phyloP scores from a whole-genome alignment of 805 yeast species.

The Cyberlindnera americana region DNA sequence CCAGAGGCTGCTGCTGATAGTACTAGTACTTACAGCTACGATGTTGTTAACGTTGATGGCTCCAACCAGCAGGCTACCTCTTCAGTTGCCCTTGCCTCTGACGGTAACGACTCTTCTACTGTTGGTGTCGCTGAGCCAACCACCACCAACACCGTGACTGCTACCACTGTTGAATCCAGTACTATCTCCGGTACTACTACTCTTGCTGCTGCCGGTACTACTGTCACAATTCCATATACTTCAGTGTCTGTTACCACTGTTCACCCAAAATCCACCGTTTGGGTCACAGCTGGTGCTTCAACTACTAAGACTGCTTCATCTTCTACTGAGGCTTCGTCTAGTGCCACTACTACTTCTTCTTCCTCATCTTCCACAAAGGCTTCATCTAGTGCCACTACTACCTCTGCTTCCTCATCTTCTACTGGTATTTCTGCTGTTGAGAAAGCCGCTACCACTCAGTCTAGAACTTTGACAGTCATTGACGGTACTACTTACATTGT shows the following conservation, averaged over 20 bases:
- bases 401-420: conserved; percentile 6
- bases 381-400: conserved; percentile 7
- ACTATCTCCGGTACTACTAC: conserved; percentile 19
- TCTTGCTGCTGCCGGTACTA: conserved; percentile 5
- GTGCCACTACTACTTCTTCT: conserved; percentile 4
- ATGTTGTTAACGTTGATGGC: conserved; percentile 29
- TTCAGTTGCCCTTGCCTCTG: conserved; percentile 18
- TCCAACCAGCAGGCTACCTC: conserved; percentile 25
- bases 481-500: conserved; percentile 27
- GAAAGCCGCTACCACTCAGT: conserved; percentile 6
- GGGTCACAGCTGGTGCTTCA: conserved; percentile 21
- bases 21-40: conserved; percentile 22
- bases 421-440: background rate
- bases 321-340: background rate
- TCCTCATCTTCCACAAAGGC: conserved; percentile 1
- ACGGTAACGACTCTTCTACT: conserved; percentile 13
- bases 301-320: conserved; percentile 7
- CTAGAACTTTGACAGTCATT: conserved; percentile 14
- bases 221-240: conserved; percentile 22
- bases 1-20: conserved; percentile 21
- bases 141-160: conserved; percentile 15
- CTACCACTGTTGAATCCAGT: conserved; percentile 2
- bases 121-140: conserved; percentile 24
- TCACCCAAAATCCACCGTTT: conserved; percentile 23
- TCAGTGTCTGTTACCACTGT: conserved; percentile 23